Conservation (phyloP, 345 rosid genomes). For the sweet orange (Citrus sinensis) region DNA sequence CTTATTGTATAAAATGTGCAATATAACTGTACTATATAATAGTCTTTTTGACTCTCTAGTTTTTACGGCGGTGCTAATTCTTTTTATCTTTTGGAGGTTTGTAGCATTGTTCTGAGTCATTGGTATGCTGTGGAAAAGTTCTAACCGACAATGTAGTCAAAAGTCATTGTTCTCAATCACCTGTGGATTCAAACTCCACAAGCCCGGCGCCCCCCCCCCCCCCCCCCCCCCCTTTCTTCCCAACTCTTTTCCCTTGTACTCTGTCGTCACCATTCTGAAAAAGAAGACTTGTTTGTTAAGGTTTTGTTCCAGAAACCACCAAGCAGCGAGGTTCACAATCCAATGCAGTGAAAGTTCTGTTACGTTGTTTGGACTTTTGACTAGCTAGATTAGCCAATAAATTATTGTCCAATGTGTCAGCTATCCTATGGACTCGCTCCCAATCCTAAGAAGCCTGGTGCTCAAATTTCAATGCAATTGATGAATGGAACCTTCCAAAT, state of each 20-base stretch:
- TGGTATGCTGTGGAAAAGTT: too few species aligned
- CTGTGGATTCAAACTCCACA: too few species aligned
- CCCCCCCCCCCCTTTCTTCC: rapidly evolving
- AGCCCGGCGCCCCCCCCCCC: too few species aligned
- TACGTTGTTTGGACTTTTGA: not conserved
- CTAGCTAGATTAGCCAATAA: not conserved
- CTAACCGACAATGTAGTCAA: too few species aligned
- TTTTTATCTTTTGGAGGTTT: too few species aligned
- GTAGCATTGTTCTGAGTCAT: too few species aligned
- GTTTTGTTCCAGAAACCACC: not conserved
- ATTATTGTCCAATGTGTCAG: not conserved
- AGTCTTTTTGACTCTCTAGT: not conserved
- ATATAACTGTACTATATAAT: not conserved
- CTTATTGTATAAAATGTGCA: not conserved
- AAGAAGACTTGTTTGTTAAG: not conserved
- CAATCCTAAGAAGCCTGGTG: not conserved
- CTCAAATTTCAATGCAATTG: not conserved
- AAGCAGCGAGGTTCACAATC: not conserved
- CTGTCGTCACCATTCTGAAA: not conserved
- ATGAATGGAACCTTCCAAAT: not conserved
- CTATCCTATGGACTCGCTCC: not conserved
- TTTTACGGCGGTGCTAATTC: too few species aligned
- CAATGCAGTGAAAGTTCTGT: not conserved
- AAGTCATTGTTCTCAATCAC: too few species aligned
- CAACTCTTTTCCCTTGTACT: not conserved